Base-by-base conservation (phyloP, 106 monocot genomes). In the Amphibolis antarctica region DNA sequence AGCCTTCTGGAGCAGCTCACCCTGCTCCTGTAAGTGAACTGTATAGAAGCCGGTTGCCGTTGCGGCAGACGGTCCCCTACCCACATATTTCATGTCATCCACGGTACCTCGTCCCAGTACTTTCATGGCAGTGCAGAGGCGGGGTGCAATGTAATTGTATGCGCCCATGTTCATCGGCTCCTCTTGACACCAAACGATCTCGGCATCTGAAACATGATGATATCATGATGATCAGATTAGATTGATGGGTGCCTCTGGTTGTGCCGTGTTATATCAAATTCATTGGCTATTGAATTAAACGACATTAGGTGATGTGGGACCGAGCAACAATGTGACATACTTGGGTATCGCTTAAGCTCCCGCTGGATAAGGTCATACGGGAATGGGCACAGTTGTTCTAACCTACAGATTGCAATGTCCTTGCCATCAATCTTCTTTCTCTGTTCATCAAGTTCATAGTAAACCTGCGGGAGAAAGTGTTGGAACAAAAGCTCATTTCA, bases 351-450 rank as follows among this genome's bases (percentile, higher is more conserved):
- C 65, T 98, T 98, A 45, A 98, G 71, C 69, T 98, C 96, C 63
- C 96, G 69, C 69, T 98, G 86, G 17, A 90, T 76, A 43, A 98
- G 89, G 69, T 98, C 90, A 60, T 86, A 98, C 3, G 96, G 96
- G 74, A 98, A 87, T 44, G 96, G 96, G 46, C 96, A 98, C 53
- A 98, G 86, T 29, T 98, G 96, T 67, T 98, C 96, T 52, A 98
- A 80, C 69, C 96, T 81, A 62, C 96, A 98, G 48, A 98, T 90
- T 12, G 96, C 96, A 52, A 98, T 72, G 66, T 90, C 96, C 55
- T 74, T 78, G 44, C 84, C 72, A 9, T 82, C 80, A 23, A 20
- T 66, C 53, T 82, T 80, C 74, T 77, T 90, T 48, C 96, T 67
- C 45, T 82, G 78, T 53, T 98, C 96, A 71, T 90, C 90, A 69